phyloP scores from a whole-genome alignment of 225 moss, liverwort and hornwort genomes.

The Sphagnum contortum region DNA sequence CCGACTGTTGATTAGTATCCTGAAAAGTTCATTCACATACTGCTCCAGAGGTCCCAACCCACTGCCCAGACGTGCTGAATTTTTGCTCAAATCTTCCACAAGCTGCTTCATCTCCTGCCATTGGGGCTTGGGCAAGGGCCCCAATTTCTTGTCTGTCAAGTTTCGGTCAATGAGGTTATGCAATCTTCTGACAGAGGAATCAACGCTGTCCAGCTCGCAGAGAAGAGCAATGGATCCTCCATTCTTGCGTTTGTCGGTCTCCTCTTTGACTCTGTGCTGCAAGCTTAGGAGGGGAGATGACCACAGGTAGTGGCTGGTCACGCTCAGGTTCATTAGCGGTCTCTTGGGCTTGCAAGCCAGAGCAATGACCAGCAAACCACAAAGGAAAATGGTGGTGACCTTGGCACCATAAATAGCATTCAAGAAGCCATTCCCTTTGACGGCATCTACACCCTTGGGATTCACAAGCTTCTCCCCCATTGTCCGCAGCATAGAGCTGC shows the following conservation, averaged over 20 bases:
- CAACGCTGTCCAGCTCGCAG: slow-evolving; percentile 36
- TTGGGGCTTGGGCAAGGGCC: slow-evolving; percentile 11
- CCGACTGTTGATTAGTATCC: slow-evolving; percentile 34
- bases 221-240: slow-evolving; percentile 26
- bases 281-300: slow-evolving; percentile 16
- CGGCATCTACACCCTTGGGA: slow-evolving; percentile 22
- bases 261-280: slow-evolving; percentile 37
- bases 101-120: slow-evolving; percentile 10
- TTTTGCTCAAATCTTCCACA: slow-evolving; percentile 20
- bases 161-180: slow-evolving; percentile 17
- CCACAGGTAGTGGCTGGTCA: slow-evolving; percentile 30
- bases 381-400: slow-evolving; percentile 34
- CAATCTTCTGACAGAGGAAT: slow-evolving; percentile 17
- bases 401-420: slow-evolving; percentile 39
- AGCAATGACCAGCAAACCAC: slow-evolving; percentile 30
- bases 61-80: slow-evolving; percentile 17
- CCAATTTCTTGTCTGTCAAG: slow-evolving; percentile 12
- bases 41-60: slow-evolving; percentile 27
- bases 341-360: slow-evolving; percentile 31
- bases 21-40: slow-evolving; percentile 37
- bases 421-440: slow-evolving; percentile 31
- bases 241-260: slow-evolving; percentile 30
- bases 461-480: slow-evolving; percentile 34
- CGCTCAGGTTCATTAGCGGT: slow-evolving; percentile 16
- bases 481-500: slow-evolving; percentile 38